Evolutionary conservation across 139 green algal genomes (phyloP).

Genomic region (Limnomonas spitsbergensis): DNA sequence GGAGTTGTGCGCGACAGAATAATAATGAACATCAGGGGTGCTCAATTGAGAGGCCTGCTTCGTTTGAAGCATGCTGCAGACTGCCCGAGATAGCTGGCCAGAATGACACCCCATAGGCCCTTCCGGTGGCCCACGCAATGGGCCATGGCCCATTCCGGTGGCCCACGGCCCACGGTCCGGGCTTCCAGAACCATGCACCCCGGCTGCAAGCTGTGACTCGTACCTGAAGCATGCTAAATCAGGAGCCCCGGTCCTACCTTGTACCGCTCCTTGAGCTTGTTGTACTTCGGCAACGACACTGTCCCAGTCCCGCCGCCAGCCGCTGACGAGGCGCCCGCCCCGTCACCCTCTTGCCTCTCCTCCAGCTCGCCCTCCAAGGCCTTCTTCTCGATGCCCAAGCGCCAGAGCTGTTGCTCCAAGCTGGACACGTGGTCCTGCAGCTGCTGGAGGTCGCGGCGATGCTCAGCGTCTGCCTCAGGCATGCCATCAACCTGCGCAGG

Average conservation of each 20-base stretch:
- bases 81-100: too few relatives aligned
- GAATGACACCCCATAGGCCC: too few relatives aligned
- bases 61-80: too few relatives aligned
- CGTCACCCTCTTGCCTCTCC: background rate
- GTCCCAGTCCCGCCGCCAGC: background rate
- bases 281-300: constrained; percentile 38
- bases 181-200: too few relatives aligned
- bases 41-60: too few relatives aligned
- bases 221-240: background rate
- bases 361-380: background rate
- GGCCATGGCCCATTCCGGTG: too few relatives aligned
- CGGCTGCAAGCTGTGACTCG: too few relatives aligned
- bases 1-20: too few relatives aligned
- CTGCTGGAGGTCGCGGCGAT: background rate
- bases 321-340: background rate
- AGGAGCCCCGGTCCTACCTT: constrained; percentile 28
- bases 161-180: too few relatives aligned
- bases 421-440: background rate
- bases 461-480: background rate
- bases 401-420: background rate
- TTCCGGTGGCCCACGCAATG: too few relatives aligned
- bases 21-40: too few relatives aligned
- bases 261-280: constrained; percentile 46
- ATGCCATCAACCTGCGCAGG: too few relatives aligned
- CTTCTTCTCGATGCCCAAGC: background rate